Evolutionary conservation across 2,329 filamentous ascomycete species (phyloP), one percentile per base, ranked within the genome.

Genomic region (Sporothrix variecibatus): DNA sequence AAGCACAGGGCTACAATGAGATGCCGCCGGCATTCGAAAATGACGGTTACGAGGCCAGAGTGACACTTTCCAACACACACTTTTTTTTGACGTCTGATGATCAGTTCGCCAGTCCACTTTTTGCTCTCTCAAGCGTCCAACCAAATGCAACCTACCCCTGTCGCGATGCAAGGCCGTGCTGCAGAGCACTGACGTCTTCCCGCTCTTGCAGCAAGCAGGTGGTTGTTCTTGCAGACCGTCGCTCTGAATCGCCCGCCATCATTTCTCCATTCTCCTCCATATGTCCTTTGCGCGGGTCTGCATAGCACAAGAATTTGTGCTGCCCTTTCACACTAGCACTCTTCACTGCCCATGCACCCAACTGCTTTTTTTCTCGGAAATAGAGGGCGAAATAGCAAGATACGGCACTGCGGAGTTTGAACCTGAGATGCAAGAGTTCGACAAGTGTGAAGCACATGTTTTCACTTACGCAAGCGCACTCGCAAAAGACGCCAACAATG

Each of bases 101-200:
- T 68, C 49, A 17, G 31, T 34, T 53, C 1, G 60, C n/a, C 34
- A 2, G 17, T 65, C 62, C 38, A 40, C 40, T 43, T 31, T 60
- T 31, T 49, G 40, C n/a, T 5, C 28, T 28, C 17, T 56, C 28
- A 46, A 40, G 11, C 17, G 46, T 28, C 71, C 60, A 72, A 40
- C 46, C 46, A 72, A 46, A 67, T 51, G 8, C 64, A 26, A 40
- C 51, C 40, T 62, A 69, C 56, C 65, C 72, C 67, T 71, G 67
- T 64, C 67, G n/a, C 40, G 34, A 49, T 34, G 34, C 58, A 43
- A 67, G 67, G 26, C 46, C 38, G 49, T 56, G 43, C 73, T 75
- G 73, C 73, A 75, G 56, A 75, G 73, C 73, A 75, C 73, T 75
- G 65, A 72, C 73, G 15, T 65, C 56, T n/a, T 75, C 72, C 72